A percentile compares a stretch with the other conserved stretches of the same genome.
Conservation (phyloP, 805 yeast species). For the Saccharomycopsis microspora region DNA sequence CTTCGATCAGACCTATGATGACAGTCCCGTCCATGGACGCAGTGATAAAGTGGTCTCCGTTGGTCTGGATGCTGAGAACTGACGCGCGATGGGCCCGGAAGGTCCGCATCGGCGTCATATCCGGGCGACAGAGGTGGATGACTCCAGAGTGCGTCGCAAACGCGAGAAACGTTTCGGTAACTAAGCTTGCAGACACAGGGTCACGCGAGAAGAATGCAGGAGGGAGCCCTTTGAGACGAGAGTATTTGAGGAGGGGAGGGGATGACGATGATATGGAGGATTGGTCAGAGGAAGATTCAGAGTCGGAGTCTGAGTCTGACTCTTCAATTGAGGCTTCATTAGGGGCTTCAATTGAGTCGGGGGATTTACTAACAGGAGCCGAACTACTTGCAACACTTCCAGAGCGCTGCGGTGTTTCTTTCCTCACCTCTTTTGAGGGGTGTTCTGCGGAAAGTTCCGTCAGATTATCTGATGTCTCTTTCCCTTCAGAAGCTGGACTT, state of each 20-base stretch:
- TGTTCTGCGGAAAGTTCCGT: too few species aligned
- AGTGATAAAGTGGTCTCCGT: slow-evolving; percentile 67
- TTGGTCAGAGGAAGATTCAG: slow-evolving; percentile 27
- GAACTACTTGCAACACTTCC: too few species aligned
- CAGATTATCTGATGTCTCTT: too few species aligned
- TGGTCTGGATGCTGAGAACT: slow-evolving; percentile 58
- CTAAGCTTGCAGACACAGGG: slow-evolving; percentile 60
- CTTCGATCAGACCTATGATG: slow-evolving; percentile 59
- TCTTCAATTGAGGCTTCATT: slow-evolving; percentile 18
- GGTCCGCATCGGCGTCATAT: slow-evolving; percentile 53
- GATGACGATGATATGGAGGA: slow-evolving; percentile 23
- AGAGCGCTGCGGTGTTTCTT: too few species aligned
- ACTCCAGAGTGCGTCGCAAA: slow-evolving; percentile 90
- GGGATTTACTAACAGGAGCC: too few species aligned
- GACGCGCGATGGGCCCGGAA: slow-evolving; percentile 82
- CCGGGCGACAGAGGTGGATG: slow-evolving; percentile 53
- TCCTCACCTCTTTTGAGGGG: too few species aligned
- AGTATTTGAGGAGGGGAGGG: slow-evolving; percentile 68
- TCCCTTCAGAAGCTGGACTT: too few species aligned
- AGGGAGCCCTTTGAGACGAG: slow-evolving; percentile 60
- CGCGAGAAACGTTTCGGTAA: slow-evolving; percentile 49
- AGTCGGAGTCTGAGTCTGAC: slow-evolving; percentile 26
- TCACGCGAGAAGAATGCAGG: slow-evolving; percentile 60
- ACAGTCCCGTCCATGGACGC: slow-evolving; percentile 94
- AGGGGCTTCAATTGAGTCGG: neutral